These are phyloP conservation scores for Ceratocystis ficicola DNA, from an alignment of 2,329 filamentous ascomycete species.

Conservation along the genomic window DNA sequence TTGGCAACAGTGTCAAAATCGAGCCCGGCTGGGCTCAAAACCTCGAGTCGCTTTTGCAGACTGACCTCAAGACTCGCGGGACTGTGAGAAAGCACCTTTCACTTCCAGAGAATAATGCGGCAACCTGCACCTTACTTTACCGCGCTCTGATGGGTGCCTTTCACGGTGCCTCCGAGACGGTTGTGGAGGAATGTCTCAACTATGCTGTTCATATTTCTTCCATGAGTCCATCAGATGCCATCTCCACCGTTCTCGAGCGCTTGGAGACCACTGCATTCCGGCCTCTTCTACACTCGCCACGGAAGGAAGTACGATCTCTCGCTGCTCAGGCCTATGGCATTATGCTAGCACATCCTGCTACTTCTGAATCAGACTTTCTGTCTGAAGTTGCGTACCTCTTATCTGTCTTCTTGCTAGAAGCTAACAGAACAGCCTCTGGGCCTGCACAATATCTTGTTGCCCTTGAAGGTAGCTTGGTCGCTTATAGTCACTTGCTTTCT, in stretches of 20 bases:
- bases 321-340: constrained; percentile 65
- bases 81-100: constrained; percentile 45
- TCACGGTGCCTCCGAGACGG: constrained; percentile 39
- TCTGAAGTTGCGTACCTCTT: constrained; percentile 29
- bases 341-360: constrained; percentile 52
- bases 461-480: constrained; percentile 37
- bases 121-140: neutral
- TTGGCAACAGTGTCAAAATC: constrained; percentile 40
- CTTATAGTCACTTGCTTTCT: constrained; percentile 36
- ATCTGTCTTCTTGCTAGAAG: constrained; percentile 34
- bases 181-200: constrained; percentile 38
- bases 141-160: constrained; percentile 28
- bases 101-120: constrained; percentile 28
- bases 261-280: constrained; percentile 42
- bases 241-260: neutral
- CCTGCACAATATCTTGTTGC: constrained; percentile 32
- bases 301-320: constrained; percentile 51
- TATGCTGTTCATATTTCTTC: constrained; percentile 44
- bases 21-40: constrained; percentile 78
- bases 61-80: constrained; percentile 52
- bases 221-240: constrained; percentile 34
- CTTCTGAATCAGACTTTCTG: constrained; percentile 29
- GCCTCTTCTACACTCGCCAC: constrained; percentile 56
- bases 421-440: constrained; percentile 32
- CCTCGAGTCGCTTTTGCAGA: constrained; percentile 59